Evolutionary conservation across 768 basidiomycete genomes (phyloP).

Genomic region (Termitomyces sp.): DNA sequence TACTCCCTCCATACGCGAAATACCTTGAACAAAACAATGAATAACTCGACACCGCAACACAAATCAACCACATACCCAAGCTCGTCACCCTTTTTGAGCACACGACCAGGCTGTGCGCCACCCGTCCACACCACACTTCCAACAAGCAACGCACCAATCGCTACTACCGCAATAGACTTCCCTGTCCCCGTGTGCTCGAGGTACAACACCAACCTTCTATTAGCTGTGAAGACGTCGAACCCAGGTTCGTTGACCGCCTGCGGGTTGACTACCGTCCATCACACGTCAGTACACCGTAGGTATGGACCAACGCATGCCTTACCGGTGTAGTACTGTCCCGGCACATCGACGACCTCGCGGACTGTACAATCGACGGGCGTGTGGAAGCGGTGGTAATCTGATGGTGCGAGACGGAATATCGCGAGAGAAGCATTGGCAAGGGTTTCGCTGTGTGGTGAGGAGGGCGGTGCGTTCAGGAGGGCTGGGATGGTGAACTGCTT

Average conservation of each 20-base stretch:
- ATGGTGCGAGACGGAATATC: slow-evolving; percentile 74
- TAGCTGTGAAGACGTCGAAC: slow-evolving; percentile 66
- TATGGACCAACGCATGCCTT: slow-evolving; percentile 11
- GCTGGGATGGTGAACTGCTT: slow-evolving; percentile 62
- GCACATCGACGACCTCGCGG: slow-evolving; percentile 41
- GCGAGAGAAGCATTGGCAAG: slow-evolving; percentile 54
- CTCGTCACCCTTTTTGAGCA: slow-evolving; percentile 64
- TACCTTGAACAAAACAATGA: slow-evolving; percentile 27
- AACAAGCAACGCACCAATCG: slow-evolving; percentile 81
- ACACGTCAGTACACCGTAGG: too few relatives aligned
- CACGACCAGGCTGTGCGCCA: slow-evolving; percentile 38
- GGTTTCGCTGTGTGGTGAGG: slow-evolving; percentile 37
- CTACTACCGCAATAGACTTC: slow-evolving; percentile 62
- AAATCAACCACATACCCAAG: slow-evolving; percentile 37
- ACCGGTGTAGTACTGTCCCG: slow-evolving; percentile 66
- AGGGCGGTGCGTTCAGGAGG: slow-evolving; percentile 48
- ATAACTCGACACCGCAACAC: background rate
- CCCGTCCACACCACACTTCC: slow-evolving; percentile 71
- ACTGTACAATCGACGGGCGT: slow-evolving; percentile 61
- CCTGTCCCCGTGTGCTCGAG: slow-evolving; percentile 46
- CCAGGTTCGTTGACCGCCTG: slow-evolving; percentile 70
- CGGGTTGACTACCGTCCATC: slow-evolving; percentile 59
- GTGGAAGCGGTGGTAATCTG: slow-evolving; percentile 83
- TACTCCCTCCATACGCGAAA: slow-evolving; percentile 80
- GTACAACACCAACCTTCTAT: slow-evolving; percentile 56